These are phyloP conservation scores for Austroboletus rostrupii DNA, from an alignment of 1,284 basidiomycete species.

Conservation along the genomic window DNA sequence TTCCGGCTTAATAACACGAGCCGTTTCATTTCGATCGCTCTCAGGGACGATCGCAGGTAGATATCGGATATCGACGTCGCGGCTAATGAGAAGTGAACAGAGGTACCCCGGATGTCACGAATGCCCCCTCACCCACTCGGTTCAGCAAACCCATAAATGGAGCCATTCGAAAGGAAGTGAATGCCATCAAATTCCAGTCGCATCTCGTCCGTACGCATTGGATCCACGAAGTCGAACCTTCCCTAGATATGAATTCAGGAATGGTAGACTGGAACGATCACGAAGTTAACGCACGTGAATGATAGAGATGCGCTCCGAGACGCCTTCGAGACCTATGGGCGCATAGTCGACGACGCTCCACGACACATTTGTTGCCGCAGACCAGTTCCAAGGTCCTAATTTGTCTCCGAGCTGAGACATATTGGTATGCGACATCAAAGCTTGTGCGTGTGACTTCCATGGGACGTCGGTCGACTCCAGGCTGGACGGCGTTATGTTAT, in stretches of 20 bases:
- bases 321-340: conserved; percentile 23
- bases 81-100: conserved; percentile 33
- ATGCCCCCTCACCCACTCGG: conserved; percentile 51
- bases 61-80: conserved; percentile 60
- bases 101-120: neutral
- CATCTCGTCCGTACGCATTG: conserved; percentile 49
- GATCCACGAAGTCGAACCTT: conserved; percentile 61
- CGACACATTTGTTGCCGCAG: conserved; percentile 53
- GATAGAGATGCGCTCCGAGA: conserved; percentile 45
- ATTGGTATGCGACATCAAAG: conserved; percentile 48
- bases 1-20: conserved; percentile 62
- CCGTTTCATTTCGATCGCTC: conserved; percentile 54
- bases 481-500: conserved; percentile 56
- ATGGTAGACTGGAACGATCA: neutral
- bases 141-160: conserved; percentile 72
- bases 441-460: conserved; percentile 50
- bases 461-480: conserved; percentile 35
- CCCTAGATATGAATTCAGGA: conserved; percentile 42
- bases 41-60: conserved; percentile 64
- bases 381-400: conserved; percentile 68
- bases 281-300: conserved; percentile 52
- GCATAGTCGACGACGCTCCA: conserved; percentile 64
- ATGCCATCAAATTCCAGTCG: conserved; percentile 73
- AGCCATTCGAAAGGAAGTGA: conserved; percentile 74
- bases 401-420: conserved; percentile 45